A percentile compares a stretch with the other conserved stretches of the same genome.
These are phyloP conservation scores for Coffea eugenioides DNA, from an alignment of 257 asterid species.

Conservation along the genomic window DNA sequence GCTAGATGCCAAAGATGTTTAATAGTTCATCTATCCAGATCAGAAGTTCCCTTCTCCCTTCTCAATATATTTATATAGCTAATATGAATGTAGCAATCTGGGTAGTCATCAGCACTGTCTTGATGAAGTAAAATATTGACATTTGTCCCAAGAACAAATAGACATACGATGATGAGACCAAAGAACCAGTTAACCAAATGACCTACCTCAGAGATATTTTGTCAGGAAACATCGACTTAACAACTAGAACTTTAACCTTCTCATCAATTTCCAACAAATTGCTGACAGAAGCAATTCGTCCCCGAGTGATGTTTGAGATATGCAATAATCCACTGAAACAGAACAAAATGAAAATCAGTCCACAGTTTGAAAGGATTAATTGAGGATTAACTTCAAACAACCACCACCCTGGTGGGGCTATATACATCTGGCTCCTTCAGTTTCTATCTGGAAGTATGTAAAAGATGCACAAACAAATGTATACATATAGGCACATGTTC, in stretches of 20 bases:
- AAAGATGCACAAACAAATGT: not conserved
- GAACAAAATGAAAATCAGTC: not conserved
- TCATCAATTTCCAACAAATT: constrained; percentile 71
- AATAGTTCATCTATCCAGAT: not conserved
- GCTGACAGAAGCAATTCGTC: constrained; percentile 53
- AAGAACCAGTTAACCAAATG: not conserved
- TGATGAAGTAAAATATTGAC: not conserved
- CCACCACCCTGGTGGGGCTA: not conserved
- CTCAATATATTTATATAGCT: no score
- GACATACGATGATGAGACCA: not conserved
- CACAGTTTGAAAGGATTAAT: not conserved
- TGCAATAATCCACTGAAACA: constrained; percentile 85
- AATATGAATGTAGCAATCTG: not conserved
- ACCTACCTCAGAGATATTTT: constrained; percentile 85
- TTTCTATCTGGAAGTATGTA: not conserved
- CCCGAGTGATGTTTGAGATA: constrained; percentile 66
- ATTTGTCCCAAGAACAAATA: not conserved
- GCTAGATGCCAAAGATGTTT: not conserved
- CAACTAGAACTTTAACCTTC: constrained; percentile 76
- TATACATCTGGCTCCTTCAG: not conserved
- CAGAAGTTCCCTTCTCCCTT: not conserved
- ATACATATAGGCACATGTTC: not conserved
- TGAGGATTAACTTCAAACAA: not conserved
- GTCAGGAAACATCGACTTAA: constrained; percentile 70
- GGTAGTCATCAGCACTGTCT: not conserved